Evolutionary conservation across 108 stramenopile species (phyloP).

Genomic region (Stephanodiscus triporus): DNA sequence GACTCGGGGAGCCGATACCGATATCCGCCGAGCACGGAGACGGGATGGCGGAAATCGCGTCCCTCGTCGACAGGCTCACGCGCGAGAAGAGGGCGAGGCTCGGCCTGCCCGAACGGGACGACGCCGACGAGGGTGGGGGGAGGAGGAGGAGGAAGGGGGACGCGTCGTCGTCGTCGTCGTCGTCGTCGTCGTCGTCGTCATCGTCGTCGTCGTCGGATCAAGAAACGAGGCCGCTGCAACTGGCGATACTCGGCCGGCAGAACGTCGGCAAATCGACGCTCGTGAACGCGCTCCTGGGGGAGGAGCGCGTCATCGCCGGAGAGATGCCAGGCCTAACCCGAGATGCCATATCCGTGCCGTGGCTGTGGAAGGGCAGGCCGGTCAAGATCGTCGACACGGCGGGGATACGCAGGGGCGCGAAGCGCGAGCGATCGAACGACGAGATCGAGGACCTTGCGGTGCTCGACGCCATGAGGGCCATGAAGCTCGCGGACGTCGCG

Average conservation of each 20-base stretch:
- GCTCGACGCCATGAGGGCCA: slow-evolving; percentile 84
- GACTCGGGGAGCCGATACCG: slow-evolving; percentile 83
- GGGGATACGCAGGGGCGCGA: slow-evolving; percentile 76
- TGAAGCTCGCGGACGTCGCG: slow-evolving; percentile 91
- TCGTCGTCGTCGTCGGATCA: background rate
- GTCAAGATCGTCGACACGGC: slow-evolving; percentile 89
- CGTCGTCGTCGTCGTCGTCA: background rate
- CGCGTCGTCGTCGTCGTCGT: background rate
- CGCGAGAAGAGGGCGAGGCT: slow-evolving; percentile 49
- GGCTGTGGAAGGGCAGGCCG: slow-evolving; percentile 66
- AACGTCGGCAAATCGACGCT: slow-evolving; percentile 92
- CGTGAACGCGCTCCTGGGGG: slow-evolving; percentile 76
- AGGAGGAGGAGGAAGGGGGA: slow-evolving; percentile 8
- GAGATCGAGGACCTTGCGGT: slow-evolving; percentile 88
- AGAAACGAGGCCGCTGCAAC: slow-evolving; percentile 69
- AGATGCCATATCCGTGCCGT: slow-evolving; percentile 86
- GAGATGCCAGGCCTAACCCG: slow-evolving; percentile 89
- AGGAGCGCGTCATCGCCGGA: slow-evolving; percentile 83
- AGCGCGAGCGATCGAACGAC: slow-evolving; percentile 55
- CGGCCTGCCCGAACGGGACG: slow-evolving; percentile 31
- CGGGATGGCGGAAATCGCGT: slow-evolving; percentile 83
- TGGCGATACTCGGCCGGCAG: slow-evolving; percentile 88
- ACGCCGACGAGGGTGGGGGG: slow-evolving; percentile 20
- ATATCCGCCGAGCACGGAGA: slow-evolving; percentile 89
- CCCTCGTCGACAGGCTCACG: slow-evolving; percentile 61